A percentile compares a stretch with the other conserved stretches of the same genome.
Evolutionary conservation across 1,284 basidiomycete genomes (phyloP).

Genomic region (Nidula niveotomentosa): DNA sequence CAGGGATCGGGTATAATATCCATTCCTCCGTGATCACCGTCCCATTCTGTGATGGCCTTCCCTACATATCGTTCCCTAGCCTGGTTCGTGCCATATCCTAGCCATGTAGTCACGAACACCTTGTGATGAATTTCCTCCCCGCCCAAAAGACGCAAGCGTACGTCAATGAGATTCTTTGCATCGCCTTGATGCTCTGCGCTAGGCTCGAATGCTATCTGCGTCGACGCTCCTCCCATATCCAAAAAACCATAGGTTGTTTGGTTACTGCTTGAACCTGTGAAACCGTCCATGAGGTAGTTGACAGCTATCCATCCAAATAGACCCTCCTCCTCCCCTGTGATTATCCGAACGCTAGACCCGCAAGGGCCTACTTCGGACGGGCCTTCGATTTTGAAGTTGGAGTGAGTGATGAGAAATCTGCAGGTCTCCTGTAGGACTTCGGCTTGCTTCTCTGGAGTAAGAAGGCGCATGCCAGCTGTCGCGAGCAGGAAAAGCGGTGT

Average conservation of each 20-base stretch:
- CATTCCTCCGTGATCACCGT: conserved; percentile 28
- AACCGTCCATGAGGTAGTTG: conserved; percentile 99
- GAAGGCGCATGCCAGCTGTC: conserved; percentile 96
- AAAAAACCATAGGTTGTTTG: conserved; percentile 94
- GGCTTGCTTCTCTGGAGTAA: conserved; percentile 70
- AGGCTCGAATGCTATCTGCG: conserved; percentile 96
- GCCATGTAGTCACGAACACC: conserved; percentile 98
- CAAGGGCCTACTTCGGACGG: conserved; percentile 74
- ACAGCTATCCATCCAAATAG: conserved; percentile 99
- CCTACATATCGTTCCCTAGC: conserved; percentile 91
- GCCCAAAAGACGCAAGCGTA: conserved; percentile 80
- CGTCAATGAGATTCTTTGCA: conserved; percentile 71
- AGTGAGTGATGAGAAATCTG: conserved; percentile 70
- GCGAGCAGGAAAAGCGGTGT: conserved; percentile 96
- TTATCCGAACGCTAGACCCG: conserved; percentile 89
- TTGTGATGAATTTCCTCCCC: conserved; percentile 89
- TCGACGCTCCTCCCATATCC: conserved; percentile 99
- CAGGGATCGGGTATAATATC: conserved; percentile 83
- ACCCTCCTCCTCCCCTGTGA: conserved; percentile 98
- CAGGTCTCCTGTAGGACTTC: conserved; percentile 80
- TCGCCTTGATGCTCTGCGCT: conserved; percentile 51
- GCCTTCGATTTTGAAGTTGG: conserved; percentile 73
- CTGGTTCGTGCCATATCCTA: conserved; percentile 97
- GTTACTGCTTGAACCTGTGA: conserved; percentile 59
- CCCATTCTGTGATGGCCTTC: conserved; percentile 57